Base-by-base conservation (phyloP, 2,329 filamentous ascomycete genomes). In the Botrytis hyacinthi region DNA sequence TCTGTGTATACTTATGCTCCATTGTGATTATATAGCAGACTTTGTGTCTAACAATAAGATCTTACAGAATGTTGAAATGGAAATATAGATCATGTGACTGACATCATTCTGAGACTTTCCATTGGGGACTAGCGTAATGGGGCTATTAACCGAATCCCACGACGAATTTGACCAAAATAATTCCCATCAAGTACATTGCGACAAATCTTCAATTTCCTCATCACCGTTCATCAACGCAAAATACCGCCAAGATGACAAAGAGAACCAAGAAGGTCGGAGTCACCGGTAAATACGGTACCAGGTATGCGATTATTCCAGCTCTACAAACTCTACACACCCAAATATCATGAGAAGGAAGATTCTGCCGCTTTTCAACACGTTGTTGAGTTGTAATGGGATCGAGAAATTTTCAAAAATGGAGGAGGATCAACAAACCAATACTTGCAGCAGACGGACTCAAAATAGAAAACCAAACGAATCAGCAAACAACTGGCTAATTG, bases 221-320 rank as follows among this genome's bases (percentile, higher is more conserved):
- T 68, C 65, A 74, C 69, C 69, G 75, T 78, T 77, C 76, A 77
- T 80, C 77, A 78, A 77, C 78, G 75, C 79, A 80, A 78, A 77
- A 74, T 77, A 75, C 84, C 83, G 86, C 85, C 89, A 94, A 91
- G 87, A 96, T 96, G 93, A 94, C 93, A 85, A 95, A 96, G 91
- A 91, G 94, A 89, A 97, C 94, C 80, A 97, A 93, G 92, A 97
- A 97, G 93, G 94, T 97, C 91, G 94, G 94, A 86, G 95, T 98
- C 86, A 98, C 95, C 89, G 93, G 95, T 88, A 97, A 97, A 91
- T 98, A 97, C 88, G 95, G 95, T 90, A 95, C 92, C 84, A 93
- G 94, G 92, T 97, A 92, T 86, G 91, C 83, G 82, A 78, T 74
- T 75, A 78, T 78, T 79, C 74, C 77, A 79, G 46, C 63, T 68